Base-by-base conservation (phyloP, 495 filamentous ascomycete species). In the Podospora conica region DNA sequence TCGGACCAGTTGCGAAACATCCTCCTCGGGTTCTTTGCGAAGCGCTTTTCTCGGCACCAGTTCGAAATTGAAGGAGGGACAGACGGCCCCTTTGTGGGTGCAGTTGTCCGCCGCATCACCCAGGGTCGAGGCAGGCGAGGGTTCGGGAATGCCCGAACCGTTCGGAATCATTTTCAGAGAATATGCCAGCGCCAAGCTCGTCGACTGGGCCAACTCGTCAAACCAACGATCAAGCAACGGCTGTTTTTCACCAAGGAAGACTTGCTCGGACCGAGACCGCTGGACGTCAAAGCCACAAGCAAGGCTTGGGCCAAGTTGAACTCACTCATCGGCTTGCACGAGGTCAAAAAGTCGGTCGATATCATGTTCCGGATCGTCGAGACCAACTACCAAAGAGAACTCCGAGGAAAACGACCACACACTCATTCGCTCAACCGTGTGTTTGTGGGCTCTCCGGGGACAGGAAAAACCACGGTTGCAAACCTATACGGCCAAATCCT, bases 311-410 rank as follows among this genome's bases (percentile, higher is more conserved):
- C 53, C 53, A 15, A 54, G 11, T 12, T 54, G 15, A 12, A 12
- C 15, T 18, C 18, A 3, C 53, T 54, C 53, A 54, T 54, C 21
- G 53, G 53, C 3, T 20, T 54, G 15, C 15, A 15, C 4, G 15
- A 54, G 5, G 21, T 54, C 53, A 54, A 54, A 20, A 15, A 12
- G 18, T 54, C 53, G 53, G 21, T 54, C 15, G 53, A 54, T 20
- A 54, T 12, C 53, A 54, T 54, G 53, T 20, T 54, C 53, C 5
- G 53, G 15, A 15, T 54, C 15, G 53, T 54, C 53, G 53, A 54
- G 11, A 20, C 18, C 18, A 91, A 86, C 74, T 90, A 0, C 73
- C 91, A 22, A 70, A 85, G 0, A 90, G 88, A 66, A 90, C 86
- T 57, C 88, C 88, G 0, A 73, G 33, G 78, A 75, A 1, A 73